Base-by-base conservation (phyloP, 2,329 filamentous ascomycete species). In the Aspergillus caelatus region DNA sequence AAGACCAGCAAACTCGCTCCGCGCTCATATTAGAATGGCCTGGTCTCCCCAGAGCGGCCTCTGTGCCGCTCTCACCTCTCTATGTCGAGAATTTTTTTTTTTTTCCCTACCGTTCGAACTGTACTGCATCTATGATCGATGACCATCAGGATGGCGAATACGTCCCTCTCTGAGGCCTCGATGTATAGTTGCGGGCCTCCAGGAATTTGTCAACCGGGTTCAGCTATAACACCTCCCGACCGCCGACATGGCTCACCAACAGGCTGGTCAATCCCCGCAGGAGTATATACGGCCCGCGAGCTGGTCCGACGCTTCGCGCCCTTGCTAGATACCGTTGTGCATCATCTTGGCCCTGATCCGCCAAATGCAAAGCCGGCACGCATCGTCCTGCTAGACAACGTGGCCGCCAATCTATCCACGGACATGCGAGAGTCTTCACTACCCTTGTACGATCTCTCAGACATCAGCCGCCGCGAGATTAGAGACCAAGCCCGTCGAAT, bases 301-400 rank as follows among this genome's bases (percentile, higher is more conserved):
- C 52, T 71, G 5, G 69, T 71, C 10, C 59, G 68, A 21, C 55
- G 61, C 1, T 71, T 71, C 39, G 63, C 68, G 7, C 67, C 68
- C 6, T 57, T 71, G 8, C 63, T 71, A 3, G 63, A 70, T 43
- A 61, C 67, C 1, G 67, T 71, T 3, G 50, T 70, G 0, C 60
- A 56, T 58, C 67, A 60, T 34, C 52, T 71, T 2, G 61, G 62
- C 3, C 45, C 57, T 1, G 66, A 69, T 48, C 45, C 69, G 0
- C n/a, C 58, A 0, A 39, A 57, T 2, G 10, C 48, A 8, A 65
- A 28, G 12, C 60, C 66, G 0, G 54, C 67, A 16, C 65, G 68
- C 2, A 32, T 34, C 1, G 60, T 48, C 4, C 62, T 71, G 4
- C 57, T 71, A 0, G 65, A 69, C 36, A 70, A 69, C 23, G 19